Base-by-base conservation (phyloP, 176 grass and related monocot genomes). In the Avena atlantica region DNA sequence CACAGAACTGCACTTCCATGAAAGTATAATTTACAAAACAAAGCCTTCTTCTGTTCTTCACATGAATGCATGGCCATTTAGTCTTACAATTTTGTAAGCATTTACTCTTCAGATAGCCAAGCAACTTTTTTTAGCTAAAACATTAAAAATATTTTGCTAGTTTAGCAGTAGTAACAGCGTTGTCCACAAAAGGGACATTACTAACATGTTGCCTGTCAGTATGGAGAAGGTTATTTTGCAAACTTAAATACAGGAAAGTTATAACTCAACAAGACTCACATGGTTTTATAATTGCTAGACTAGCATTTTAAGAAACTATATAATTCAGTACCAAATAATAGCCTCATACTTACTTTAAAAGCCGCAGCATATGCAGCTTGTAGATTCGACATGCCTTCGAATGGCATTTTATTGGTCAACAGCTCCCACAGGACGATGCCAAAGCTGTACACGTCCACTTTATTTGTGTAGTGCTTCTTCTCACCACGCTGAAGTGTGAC, bases 391-490 rank as follows among this genome's bases (percentile, higher is more conserved):
- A 99, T 99, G 83, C 97, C 97, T 94, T 96, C 97, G 19, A 96
- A 99, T 58, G 97, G 97, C 97, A 99, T 99, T 88, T 88, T 94
- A 79, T 99, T 99, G 40, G 97, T 96, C 74, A 99, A 79, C 61
- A 99, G 90, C 58, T 99, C 97, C 97, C 97, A 99, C 29, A 99
- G 62, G 65, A 99, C 97, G 81, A 99, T 94, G 68, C 97, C 97
- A 85, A 99, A 99, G 92, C 97, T 99, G 89, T 99, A 99, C 45
- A 99, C 94, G 76, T 99, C 97, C 60, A 99, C 97, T 83, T 99
- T 99, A 88, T 99, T 99, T 60, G 97, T 99, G 87, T 99, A 99
- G 75, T 99, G 97, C 62, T 99, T 99, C 88, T 99, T 99, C 72
- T 99, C 97, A 60, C 97, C 97, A 47, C 94, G 94, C 1, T 88